Evolutionary conservation across 176 grass and related monocot species (phyloP), one percentile per base, ranked within the genome.

Genomic region (Saccharum officinarum): DNA sequence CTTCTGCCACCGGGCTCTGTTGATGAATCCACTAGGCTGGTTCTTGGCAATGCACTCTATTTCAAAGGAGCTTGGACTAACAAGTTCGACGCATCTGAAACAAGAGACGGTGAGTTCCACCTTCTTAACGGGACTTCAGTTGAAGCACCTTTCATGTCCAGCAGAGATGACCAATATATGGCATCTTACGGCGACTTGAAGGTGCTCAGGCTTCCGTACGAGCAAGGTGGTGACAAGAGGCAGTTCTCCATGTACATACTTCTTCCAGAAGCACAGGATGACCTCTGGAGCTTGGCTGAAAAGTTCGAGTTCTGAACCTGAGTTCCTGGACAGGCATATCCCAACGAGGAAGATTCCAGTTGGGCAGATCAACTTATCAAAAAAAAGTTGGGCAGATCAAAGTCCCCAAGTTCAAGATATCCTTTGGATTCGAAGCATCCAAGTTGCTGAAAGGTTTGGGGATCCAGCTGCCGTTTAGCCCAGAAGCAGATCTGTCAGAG

Each of bases 241-340:
- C 90, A 87, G 15, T 94, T 97, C 68, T 97, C 92, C 44, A 92
- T 97, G 87, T 94, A 91, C 76, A 97, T 94, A 31, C 87, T 92
- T 83, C 83, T 94, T 61, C 92, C 88, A 42, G 77, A 94, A 76
- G 86, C 90, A 40, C 57, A 73, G 34, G 85, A 90, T 69, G 92
- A 88, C 36, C 47, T 91, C n/a, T 92, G 86, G 77, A 89, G 74
- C 75, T 87, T 95, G 84, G 59, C 86, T 69, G 40, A 86, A 66
- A 92, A 87, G 75, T 49, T 94, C n/a, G 80, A 78, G 62, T 26
- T 79, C 83, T 45, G 80, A 91, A 28, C 73, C 88, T 17, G 86
- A 89, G 54, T 92, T 97, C 81, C 80, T 97, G 17, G 85, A 85
- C 25, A 87, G 46, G 10, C 90, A 81, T 37, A 88, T 87, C 67